phyloP scores from a whole-genome alignment of 805 yeast genomes.

The Wickerhamiella siamensis region DNA sequence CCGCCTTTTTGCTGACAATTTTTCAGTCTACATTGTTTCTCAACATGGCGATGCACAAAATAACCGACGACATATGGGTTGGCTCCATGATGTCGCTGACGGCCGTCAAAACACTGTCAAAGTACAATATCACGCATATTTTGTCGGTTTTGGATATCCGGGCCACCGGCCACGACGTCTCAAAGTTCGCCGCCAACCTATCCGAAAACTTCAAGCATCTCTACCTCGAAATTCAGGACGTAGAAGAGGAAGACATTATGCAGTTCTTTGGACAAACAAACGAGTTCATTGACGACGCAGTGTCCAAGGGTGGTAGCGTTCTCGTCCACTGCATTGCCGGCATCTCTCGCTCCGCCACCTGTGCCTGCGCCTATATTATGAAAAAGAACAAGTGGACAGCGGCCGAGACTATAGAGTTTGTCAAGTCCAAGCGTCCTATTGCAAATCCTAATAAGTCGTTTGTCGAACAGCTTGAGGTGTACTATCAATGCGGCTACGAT shows the following conservation, averaged over 20 bases:
- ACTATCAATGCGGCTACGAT: conserved; percentile 31
- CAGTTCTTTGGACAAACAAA: conserved; percentile 47
- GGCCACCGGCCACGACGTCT: conserved; percentile 6
- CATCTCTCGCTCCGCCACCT: conserved; percentile 76
- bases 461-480: conserved; percentile 53
- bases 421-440: conserved; percentile 44
- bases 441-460: conserved; percentile 67
- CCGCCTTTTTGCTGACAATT: too few relatives aligned
- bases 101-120: conserved; percentile 36
- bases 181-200: conserved; percentile 5
- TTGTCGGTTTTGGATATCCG: conserved; percentile 43
- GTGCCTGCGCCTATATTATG: conserved; percentile 82
- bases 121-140: conserved; percentile 52
- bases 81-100: conserved; percentile 59
- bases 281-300: conserved; percentile 49
- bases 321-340: conserved; percentile 65
- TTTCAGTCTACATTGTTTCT: neutral
- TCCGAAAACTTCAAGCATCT: conserved; percentile 8
- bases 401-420: conserved; percentile 57
- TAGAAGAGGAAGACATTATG: conserved; percentile 49
- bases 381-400: conserved; percentile 42
- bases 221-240: conserved; percentile 53
- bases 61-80: conserved; percentile 67
- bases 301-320: conserved; percentile 20
- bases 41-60: conserved; percentile 34